Evolutionary conservation across 1,139 yeast species (phyloP).

Genomic region (Suhomyces wounanorum): DNA sequence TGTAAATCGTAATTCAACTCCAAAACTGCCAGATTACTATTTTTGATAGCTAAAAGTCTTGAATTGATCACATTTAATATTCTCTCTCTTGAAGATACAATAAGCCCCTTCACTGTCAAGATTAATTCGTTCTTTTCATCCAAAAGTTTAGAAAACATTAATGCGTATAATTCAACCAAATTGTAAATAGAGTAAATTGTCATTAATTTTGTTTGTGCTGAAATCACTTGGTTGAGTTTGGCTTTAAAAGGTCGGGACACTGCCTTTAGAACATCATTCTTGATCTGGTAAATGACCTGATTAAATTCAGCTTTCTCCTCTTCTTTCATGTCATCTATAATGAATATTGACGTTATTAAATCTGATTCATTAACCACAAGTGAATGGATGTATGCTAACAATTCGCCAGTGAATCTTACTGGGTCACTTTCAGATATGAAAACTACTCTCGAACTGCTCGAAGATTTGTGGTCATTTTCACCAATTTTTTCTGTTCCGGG

Average conservation of each 20-base stretch:
- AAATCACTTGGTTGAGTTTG: conserved; percentile 66
- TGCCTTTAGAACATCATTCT: conserved; percentile 48
- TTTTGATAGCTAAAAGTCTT: conserved; percentile 43
- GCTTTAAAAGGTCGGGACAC: conserved; percentile 47
- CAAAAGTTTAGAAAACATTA: conserved; percentile 64
- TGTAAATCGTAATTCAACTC: conserved; percentile 52
- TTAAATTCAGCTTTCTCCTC: conserved; percentile 21
- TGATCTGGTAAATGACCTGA: conserved; percentile 33
- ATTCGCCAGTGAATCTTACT: conserved; percentile 78
- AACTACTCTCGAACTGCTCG: conserved; percentile 46
- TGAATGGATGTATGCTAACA: conserved; percentile 86
- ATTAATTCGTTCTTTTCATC: conserved; percentile 23
- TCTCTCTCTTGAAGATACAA: conserved; percentile 40
- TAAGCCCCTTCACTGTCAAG: conserved; percentile 28
- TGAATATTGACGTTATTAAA: conserved; percentile 52
- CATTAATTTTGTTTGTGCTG: conserved; percentile 62
- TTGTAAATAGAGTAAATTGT: conserved; percentile 60
- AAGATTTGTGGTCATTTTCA: neutral
- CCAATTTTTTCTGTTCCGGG: conserved; percentile 1
- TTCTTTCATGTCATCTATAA: conserved; percentile 22
- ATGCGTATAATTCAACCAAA: conserved; percentile 63
- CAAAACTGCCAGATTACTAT: conserved; percentile 43
- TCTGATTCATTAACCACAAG: conserved; percentile 90
- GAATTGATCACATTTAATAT: conserved; percentile 42
- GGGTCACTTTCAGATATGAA: conserved; percentile 79